phyloP scores from a whole-genome alignment of 306 rosid genomes.

The Abrus precatorius region DNA sequence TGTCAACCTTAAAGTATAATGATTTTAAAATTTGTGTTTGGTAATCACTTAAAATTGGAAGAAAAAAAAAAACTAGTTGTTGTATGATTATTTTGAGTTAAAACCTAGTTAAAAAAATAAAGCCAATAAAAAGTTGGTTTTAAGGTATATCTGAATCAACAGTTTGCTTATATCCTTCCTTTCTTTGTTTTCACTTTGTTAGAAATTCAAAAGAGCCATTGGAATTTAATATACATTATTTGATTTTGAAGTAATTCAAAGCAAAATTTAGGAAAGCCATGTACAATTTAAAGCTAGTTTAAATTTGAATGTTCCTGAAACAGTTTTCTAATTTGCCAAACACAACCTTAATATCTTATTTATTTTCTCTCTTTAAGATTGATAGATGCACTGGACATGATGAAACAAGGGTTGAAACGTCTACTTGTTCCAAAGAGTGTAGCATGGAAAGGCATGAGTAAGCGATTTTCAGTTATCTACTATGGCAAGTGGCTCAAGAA shows the following conservation, averaged over 20 bases:
- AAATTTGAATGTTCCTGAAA: background rate
- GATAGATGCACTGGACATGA: conserved; percentile 97
- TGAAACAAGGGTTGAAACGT: conserved; percentile 96
- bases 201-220: background rate
- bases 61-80: background rate
- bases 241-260: conserved; percentile 13
- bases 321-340: conserved; percentile 24
- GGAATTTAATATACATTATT: background rate
- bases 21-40: conserved; percentile 11
- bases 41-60: conserved; percentile 5
- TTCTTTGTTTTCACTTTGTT: conserved; percentile 1
- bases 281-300: conserved; percentile 21
- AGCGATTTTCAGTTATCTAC: conserved; percentile 90
- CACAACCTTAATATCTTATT: background rate
- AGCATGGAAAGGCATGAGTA: conserved; percentile 97
- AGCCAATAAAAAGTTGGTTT: conserved; percentile 16
- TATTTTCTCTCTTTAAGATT: conserved; percentile 59
- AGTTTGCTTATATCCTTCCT: background rate
- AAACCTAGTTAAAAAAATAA: conserved; percentile 9
- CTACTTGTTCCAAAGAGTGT: conserved; percentile 88
- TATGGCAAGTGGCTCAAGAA: conserved; percentile 94
- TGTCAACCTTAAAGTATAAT: conserved; percentile 1
- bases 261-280: background rate
- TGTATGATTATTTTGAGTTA: background rate
- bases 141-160: conserved; percentile 2